Percentiles rank a stretch among this genome's conserved stretches.
Conservation (phyloP, 176 grass and related monocot genomes). For the Alopecurus myosuroides region DNA sequence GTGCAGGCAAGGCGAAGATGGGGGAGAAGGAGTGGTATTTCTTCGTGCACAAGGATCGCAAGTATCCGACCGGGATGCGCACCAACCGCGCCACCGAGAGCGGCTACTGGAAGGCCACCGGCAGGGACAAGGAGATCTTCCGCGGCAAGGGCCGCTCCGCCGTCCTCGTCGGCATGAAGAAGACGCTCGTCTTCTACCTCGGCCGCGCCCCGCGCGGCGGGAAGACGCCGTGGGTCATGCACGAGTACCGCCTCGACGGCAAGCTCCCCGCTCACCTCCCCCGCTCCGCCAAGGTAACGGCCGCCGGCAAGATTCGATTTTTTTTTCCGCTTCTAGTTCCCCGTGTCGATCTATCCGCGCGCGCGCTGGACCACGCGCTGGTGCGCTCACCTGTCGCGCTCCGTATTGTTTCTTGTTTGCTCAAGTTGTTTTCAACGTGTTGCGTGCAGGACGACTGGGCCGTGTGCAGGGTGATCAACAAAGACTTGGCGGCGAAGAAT, state of each 20-base stretch:
- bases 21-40: constrained; percentile 92
- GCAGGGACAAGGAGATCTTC: constrained; percentile 90
- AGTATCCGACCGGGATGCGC: constrained; percentile 85
- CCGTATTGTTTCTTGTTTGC: neutral
- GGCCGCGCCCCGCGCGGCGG: constrained; percentile 77
- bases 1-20: constrained; percentile 75
- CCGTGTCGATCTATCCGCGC: neutral
- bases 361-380: neutral
- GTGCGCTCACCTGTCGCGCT: constrained; percentile 8
- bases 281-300: constrained; percentile 54
- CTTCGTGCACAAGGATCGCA: constrained; percentile 82
- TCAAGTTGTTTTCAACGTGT: constrained; percentile 20
- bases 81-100: constrained; percentile 76
- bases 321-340: neutral
- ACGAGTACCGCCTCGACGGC: constrained; percentile 84
- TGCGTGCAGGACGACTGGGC: constrained; percentile 82
- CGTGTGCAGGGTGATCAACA: constrained; percentile 68
- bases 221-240: constrained; percentile 94
- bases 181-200: constrained; percentile 96
- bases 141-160: constrained; percentile 33
- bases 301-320: neutral
- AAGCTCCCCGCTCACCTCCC: constrained; percentile 38
- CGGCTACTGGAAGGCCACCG: constrained; percentile 96
- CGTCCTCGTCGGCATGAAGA: constrained; percentile 91
- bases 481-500: constrained; percentile 39